These are phyloP conservation scores for Populus simonii DNA, from an alignment of 345 rosid species.

Conservation along the genomic window DNA sequence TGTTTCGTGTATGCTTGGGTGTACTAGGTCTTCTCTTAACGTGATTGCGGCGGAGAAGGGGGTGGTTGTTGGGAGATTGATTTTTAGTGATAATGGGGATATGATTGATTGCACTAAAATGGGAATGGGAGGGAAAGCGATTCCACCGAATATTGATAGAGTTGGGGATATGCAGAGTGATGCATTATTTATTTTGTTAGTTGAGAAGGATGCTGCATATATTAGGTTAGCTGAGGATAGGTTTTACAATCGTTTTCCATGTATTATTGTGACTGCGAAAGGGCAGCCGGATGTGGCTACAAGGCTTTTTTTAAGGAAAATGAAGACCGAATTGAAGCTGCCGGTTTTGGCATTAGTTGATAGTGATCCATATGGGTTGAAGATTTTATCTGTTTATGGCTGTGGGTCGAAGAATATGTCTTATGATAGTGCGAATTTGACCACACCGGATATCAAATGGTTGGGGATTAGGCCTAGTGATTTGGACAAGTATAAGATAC, in stretches of 20 bases:
- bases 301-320: slow-evolving; percentile 84
- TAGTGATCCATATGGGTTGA: slow-evolving; percentile 93
- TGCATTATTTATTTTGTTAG: slow-evolving; percentile 76
- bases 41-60: slow-evolving; percentile 93
- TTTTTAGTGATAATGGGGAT: slow-evolving; percentile 94
- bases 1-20: slow-evolving; percentile 90
- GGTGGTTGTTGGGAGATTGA: slow-evolving; percentile 87
- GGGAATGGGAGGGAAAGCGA: slow-evolving; percentile 99
- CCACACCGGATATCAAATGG: slow-evolving; percentile 97
- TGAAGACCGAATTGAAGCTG: slow-evolving; percentile 87
- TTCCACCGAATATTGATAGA: slow-evolving; percentile 88
- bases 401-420: slow-evolving; percentile 99
- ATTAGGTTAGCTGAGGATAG: slow-evolving; percentile 91
- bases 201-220: slow-evolving; percentile 95
- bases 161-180: slow-evolving; percentile 96
- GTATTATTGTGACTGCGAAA: slow-evolving; percentile 89
- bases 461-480: slow-evolving; percentile 91
- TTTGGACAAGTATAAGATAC: slow-evolving; percentile 83
- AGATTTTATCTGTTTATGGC: slow-evolving; percentile 87
- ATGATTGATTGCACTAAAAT: slow-evolving; percentile 96
- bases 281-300: slow-evolving; percentile 99
- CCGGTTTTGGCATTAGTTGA: slow-evolving; percentile 95
- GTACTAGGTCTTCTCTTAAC: slow-evolving; percentile 90
- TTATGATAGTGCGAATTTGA: slow-evolving; percentile 87
- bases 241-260: slow-evolving; percentile 91